These are phyloP conservation scores for Podila horticola DNA, from an alignment of 192 early-diverging fungal genomes.

Conservation along the genomic window DNA sequence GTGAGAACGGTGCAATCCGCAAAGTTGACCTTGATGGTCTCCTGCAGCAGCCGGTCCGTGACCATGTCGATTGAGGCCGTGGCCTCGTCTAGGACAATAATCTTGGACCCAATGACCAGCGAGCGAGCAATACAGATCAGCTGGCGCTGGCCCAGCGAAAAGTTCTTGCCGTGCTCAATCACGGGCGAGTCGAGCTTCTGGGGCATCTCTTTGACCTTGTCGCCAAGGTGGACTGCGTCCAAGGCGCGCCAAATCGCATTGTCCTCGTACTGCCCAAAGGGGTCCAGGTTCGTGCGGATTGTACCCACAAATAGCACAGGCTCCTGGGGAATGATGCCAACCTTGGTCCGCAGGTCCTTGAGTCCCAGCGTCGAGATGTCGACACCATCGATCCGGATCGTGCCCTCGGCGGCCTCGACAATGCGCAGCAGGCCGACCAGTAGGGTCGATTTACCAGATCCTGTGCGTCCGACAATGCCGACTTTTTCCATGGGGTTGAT, in stretches of 20 bases:
- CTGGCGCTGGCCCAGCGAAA: constrained; percentile 74
- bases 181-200: constrained; percentile 50
- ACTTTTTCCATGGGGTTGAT: constrained; percentile 81
- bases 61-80: constrained; percentile 81
- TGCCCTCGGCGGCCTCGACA: constrained; percentile 72
- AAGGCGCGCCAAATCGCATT: constrained; percentile 61
- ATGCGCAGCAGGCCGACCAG: constrained; percentile 78
- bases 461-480: constrained; percentile 86
- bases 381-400: constrained; percentile 77
- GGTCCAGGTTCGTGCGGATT: constrained; percentile 77
- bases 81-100: constrained; percentile 78
- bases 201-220: constrained; percentile 33
- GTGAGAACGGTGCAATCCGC: constrained; percentile 70
- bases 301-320: constrained; percentile 74
- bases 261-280: constrained; percentile 63
- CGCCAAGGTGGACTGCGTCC: constrained; percentile 55
- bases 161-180: constrained; percentile 64
- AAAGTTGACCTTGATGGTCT: constrained; percentile 69
- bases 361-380: constrained; percentile 72
- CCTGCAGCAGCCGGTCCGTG: constrained; percentile 79
- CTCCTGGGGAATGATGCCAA: constrained; percentile 72
- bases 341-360: constrained; percentile 68
- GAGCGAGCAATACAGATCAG: constrained; percentile 74
- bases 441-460: constrained; percentile 79
- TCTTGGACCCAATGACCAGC: constrained; percentile 61